phyloP scores from a whole-genome alignment of 352 stramenopile species.

The Globisporangium irregulare region DNA sequence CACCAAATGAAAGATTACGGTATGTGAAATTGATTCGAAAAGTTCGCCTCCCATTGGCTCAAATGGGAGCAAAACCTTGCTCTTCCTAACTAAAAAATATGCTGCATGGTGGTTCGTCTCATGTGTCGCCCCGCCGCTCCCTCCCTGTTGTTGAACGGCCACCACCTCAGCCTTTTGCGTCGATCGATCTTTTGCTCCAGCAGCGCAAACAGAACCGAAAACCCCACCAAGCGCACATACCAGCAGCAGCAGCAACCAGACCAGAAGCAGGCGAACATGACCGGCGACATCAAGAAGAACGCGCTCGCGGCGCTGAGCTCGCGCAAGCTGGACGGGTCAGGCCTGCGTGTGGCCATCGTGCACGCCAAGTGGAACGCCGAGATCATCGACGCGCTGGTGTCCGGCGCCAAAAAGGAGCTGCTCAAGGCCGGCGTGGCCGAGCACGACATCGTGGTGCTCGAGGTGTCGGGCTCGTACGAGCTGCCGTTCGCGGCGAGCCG shows the following conservation, averaged over 20 bases:
- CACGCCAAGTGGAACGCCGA: constrained; percentile 86
- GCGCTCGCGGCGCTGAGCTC: constrained; percentile 64
- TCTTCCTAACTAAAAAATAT: no score
- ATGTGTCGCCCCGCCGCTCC: no score
- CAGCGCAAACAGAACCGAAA: neutral
- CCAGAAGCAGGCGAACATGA: constrained; percentile 17
- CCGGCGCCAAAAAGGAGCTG: constrained; percentile 63
- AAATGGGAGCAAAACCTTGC: no score
- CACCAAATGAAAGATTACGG: no score
- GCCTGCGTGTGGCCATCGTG: constrained; percentile 79
- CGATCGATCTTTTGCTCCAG: no score
- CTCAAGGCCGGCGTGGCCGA: constrained; percentile 54
- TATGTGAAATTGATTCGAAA: no score
- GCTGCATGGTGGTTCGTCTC: no score
- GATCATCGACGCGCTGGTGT: constrained; percentile 70
- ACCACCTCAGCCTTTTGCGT: no score
- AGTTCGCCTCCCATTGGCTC: no score
- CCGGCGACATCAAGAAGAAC: constrained; percentile 72
- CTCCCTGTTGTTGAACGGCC: no score
- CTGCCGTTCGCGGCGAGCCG: constrained; percentile 93
- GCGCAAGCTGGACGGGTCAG: constrained; percentile 73
- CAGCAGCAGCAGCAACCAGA: neutral
- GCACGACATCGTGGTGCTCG: constrained; percentile 61
- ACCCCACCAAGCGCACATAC: neutral
- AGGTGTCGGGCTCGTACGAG: constrained; percentile 96